Base-by-base conservation (phyloP, 495 filamentous ascomycete species). In the Podospora pseudopauciseta region DNA sequence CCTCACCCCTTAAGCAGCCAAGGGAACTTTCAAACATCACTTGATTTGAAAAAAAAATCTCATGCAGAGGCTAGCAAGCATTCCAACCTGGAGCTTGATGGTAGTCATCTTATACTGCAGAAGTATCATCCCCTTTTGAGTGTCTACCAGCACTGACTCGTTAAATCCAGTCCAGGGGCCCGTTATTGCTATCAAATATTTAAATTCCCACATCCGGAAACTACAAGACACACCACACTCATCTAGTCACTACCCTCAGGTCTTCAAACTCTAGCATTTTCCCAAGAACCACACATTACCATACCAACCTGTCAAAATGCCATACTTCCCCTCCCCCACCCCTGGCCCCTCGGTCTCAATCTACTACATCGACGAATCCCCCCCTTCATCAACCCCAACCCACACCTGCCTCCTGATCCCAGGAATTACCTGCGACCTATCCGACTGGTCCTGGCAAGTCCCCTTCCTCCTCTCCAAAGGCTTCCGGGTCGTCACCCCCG, bases 371-470 rank as follows among this genome's bases (percentile, higher is more conserved):
- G 68, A 70, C 53, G 63, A 70, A 64, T 60, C 58, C 28, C 55
- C 58, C 15, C 11, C 11, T 58, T 23, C 55, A 5, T 58, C n/a
- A 7, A 20, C 77, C 73, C 86, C 79, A 28, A 91, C n/a, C n/a
- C 23, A 58, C 55, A 58, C 88, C 2, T 83, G 91, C 23, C 84
- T 94, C 71, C 82, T 85, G 23, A 74, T 80, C 62, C 83, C 83
- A 67, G 80, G 80, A 65, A 91, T 63, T 7, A 89, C 64, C 5
- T 90, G 91, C 76, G 69, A 88, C 54, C 86, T 87, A 1, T 82
- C 89, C 67, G 90, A 86, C 73, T 94, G 91, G 90, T 86, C 89
- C 49, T 88, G 90, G 72, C 91, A 93, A 70, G 91, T 93, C 69
- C 91, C 91, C 5, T 77, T 87, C 76, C 80, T 94, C 6, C 68